A percentile compares a stretch with the other conserved stretches of the same genome.
Evolutionary conservation across 1,139 yeast species (phyloP).

Genomic region (Lodderomyces jiufengensis): DNA sequence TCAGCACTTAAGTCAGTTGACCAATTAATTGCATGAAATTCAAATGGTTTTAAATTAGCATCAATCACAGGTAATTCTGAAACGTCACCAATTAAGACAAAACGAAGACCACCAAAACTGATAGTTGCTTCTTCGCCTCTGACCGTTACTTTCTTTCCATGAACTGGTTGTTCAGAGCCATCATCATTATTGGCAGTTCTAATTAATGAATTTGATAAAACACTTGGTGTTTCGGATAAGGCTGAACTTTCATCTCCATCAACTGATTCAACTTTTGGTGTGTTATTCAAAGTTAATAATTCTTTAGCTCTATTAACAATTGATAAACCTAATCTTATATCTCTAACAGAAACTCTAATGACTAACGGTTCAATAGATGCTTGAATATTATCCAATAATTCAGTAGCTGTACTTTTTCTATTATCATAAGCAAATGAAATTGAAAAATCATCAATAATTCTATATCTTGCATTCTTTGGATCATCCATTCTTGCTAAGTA

Average conservation of each 20-base stretch:
- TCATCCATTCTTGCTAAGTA: conserved; percentile 75
- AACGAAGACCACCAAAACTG: conserved; percentile 74
- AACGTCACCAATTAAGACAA: conserved; percentile 88
- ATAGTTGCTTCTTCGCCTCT: conserved; percentile 72
- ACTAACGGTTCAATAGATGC: conserved; percentile 78
- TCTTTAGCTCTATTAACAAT: conserved; percentile 72
- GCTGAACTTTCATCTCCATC: conserved; percentile 17
- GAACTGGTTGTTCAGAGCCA: neutral
- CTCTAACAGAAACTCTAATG: conserved; percentile 79
- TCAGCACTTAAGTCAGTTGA: conserved; percentile 79
- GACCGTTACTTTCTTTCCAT: conserved; percentile 38
- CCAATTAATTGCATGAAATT: conserved; percentile 78
- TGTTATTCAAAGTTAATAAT: conserved; percentile 39
- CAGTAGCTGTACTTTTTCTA: conserved; percentile 57
- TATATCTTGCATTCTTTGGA: conserved; percentile 53
- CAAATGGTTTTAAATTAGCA: conserved; percentile 72
- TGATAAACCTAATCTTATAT: conserved; percentile 72
- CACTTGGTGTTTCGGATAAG: conserved; percentile 56
- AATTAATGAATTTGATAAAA: conserved; percentile 29
- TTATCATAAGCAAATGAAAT: conserved; percentile 71
- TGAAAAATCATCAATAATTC: conserved; percentile 88
- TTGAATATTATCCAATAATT: conserved; percentile 60
- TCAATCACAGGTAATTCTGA: conserved; percentile 93
- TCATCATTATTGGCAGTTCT: no score
- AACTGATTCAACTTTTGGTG: conserved; percentile 13